Base-by-base conservation (phyloP, 495 filamentous ascomycete species). In the Aspergillus coremiiformis region DNA sequence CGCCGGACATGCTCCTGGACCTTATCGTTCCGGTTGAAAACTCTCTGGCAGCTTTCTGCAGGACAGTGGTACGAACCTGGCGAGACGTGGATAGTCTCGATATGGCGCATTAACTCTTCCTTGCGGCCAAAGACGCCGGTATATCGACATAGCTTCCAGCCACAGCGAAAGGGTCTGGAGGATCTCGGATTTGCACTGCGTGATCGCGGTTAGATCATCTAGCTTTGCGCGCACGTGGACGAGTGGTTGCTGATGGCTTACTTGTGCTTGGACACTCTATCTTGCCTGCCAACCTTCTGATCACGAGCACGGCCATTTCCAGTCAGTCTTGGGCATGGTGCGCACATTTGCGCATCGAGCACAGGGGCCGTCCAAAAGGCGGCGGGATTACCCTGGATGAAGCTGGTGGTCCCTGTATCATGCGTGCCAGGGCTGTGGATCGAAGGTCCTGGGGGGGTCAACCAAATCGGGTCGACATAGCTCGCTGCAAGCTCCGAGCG, bases 21-120 rank as follows among this genome's bases (percentile, higher is more conserved):
- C 11, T 62, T 59, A 20, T 59, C 53, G 17, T 55, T 59, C 7
- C 60, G 50, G n/a, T 55, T 55, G 21, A 62, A 62, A 7, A 47
- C 8, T 39, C 9, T 52, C 4, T 14, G 14, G 21, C 56, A 62
- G 7, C 15, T n/a, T 1, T 37, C 7, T 19, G 17, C 42, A 20
- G 15, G 46, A 47, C 58, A 63, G 29, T 52, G 26, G 10, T 43
- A 58, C 10, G 51, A 29, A 2, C 44, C 43, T 0, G 57, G 58
- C 3, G 54, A 41, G 8, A 63, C 47, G 35, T 64, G 61, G 1
- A 45, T 56, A 11, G 51, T 41, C 4, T 53, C 53, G 15, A 61
- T 39, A 32, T 64, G 61, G 21, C 61, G 58, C 39, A 49, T 33
- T 0, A 64, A 53, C 24, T 54, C 49, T 4, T 50, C 47, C 44